phyloP scores from a whole-genome alignment of 208 protist genomes.

The Trypanosoma scelopori region DNA sequence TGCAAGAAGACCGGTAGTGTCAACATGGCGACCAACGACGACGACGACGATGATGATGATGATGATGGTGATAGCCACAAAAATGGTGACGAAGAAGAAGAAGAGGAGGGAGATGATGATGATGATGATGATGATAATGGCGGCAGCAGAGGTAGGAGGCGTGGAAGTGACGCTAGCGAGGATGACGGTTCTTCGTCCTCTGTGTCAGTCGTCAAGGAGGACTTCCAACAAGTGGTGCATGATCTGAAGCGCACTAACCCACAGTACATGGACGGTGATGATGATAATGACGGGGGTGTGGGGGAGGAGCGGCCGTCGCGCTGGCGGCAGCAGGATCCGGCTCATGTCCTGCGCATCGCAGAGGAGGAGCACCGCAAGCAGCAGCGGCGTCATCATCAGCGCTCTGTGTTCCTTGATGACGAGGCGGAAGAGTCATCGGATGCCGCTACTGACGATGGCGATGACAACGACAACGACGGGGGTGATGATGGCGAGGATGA shows the following conservation, averaged over 20 bases:
- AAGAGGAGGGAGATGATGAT: conserved; percentile 4
- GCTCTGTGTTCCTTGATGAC: conserved; percentile 76
- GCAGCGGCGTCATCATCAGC: not conserved
- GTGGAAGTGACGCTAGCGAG: conserved; percentile 3
- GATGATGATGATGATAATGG: conserved; percentile 1
- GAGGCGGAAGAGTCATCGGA: conserved; percentile 72
- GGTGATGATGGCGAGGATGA: conserved; percentile 22
- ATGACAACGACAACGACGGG: conserved; percentile 27
- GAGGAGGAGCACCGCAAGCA: conserved; percentile 25
- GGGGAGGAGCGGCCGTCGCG: conserved; percentile 47
- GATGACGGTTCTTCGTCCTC: conserved; percentile 1
- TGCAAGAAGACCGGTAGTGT: no score
- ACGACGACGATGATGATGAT: not conserved
- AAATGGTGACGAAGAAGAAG: not conserved
- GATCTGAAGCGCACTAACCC: conserved; percentile 60
- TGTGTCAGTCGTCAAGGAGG: conserved; percentile 30
- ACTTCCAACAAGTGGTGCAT: conserved; percentile 53
- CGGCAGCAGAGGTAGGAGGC: not conserved
- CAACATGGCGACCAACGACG: not conserved
- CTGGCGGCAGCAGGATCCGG: conserved; percentile 53
- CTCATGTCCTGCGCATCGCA: conserved; percentile 34
- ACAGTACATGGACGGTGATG: conserved; percentile 33
- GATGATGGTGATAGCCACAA: no score
- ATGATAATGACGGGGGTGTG: conserved; percentile 26
- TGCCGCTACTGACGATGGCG: conserved; percentile 2